These are phyloP conservation scores for Eremochloa ophiuroides DNA, from an alignment of 176 grass and related monocot species.

Conservation along the genomic window DNA sequence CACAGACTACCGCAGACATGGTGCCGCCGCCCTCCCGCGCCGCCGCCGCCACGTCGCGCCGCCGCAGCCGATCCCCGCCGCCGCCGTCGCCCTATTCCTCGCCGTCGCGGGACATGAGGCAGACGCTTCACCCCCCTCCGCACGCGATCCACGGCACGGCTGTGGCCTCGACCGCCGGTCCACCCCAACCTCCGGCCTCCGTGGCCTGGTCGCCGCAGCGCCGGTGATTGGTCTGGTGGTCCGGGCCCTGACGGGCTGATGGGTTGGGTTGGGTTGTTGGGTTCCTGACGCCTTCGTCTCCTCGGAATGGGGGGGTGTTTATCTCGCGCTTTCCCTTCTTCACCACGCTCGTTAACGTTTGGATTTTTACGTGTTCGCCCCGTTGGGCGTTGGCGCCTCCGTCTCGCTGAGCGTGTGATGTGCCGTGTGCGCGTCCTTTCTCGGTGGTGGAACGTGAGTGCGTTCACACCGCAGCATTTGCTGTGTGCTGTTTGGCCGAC, in stretches of 20 bases:
- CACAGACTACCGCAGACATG: slow-evolving; percentile 99
- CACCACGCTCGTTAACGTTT: neutral
- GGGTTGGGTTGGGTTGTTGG: neutral
- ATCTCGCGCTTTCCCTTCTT: neutral
- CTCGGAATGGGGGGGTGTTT: no score
- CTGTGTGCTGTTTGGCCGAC: neutral
- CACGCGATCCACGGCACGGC: neutral
- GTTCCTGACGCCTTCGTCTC: neutral
- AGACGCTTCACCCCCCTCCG: no score
- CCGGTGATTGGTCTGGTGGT: neutral
- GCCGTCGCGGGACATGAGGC: slow-evolving; percentile 36
- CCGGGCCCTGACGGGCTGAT: neutral
- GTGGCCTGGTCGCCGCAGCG: slow-evolving; percentile 5
- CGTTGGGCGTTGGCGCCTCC: no score
- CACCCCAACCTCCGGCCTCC: neutral
- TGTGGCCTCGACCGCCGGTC: neutral
- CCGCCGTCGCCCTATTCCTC: slow-evolving; percentile 37
- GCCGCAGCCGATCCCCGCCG: slow-evolving; percentile 35
- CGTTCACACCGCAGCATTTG: neutral
- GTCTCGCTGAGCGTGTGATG: neutral
- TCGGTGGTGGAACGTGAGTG: neutral
- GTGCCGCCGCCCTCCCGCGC: slow-evolving; percentile 39
- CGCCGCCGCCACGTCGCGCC: slow-evolving; percentile 29
- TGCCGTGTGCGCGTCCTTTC: neutral
- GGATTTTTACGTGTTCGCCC: neutral